These are phyloP conservation scores for Aspergillus melleus DNA, from an alignment of 2,329 filamentous ascomycete species.

Conservation along the genomic window DNA sequence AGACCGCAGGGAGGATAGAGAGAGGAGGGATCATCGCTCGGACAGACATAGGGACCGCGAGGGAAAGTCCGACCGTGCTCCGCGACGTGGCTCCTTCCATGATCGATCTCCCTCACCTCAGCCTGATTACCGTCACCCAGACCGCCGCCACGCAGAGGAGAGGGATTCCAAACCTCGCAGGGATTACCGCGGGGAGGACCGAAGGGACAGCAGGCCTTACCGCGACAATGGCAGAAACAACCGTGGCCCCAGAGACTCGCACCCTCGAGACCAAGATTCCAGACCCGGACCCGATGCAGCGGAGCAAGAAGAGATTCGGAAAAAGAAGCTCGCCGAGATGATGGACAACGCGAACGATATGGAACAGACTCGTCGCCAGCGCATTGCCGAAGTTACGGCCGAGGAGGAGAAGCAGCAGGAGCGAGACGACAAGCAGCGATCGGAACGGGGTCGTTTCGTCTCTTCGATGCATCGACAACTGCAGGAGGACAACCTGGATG, in stretches of 20 bases:
- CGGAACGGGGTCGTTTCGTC: conserved; percentile 37
- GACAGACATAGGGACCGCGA: conserved; percentile 21
- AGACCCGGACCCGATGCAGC: conserved; percentile 1
- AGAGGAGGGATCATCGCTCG: conserved; percentile 18
- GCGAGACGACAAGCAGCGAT: conserved; percentile 58
- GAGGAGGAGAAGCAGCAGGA: conserved; percentile 65
- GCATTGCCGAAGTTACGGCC: conserved; percentile 66
- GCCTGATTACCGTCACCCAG: conserved; percentile 9
- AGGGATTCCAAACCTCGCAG: conserved; percentile 4
- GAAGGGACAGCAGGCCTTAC: conserved; percentile 16
- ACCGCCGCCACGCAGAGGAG: conserved; percentile 16
- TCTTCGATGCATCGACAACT: conserved; percentile 34
- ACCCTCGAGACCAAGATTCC: conserved; percentile 18
- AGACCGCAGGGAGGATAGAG: conserved; percentile 20
- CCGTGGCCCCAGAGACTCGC: conserved; percentile 20
- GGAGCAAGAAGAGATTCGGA: conserved; percentile 9
- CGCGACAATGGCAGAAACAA: conserved; percentile 23
- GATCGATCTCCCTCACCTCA: conserved; percentile 27
- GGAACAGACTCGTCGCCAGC: conserved; percentile 67
- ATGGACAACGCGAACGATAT: conserved; percentile 68
- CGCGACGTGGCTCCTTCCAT: conserved; percentile 18
- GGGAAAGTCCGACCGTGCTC: conserved; percentile 23
- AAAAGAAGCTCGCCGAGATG: conserved; percentile 63
- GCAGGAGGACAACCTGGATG: conserved; percentile 37
- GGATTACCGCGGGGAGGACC: conserved; percentile 16